phyloP scores from a whole-genome alignment of 1,139 yeast genomes.

The Yamadazyma triangularis region DNA sequence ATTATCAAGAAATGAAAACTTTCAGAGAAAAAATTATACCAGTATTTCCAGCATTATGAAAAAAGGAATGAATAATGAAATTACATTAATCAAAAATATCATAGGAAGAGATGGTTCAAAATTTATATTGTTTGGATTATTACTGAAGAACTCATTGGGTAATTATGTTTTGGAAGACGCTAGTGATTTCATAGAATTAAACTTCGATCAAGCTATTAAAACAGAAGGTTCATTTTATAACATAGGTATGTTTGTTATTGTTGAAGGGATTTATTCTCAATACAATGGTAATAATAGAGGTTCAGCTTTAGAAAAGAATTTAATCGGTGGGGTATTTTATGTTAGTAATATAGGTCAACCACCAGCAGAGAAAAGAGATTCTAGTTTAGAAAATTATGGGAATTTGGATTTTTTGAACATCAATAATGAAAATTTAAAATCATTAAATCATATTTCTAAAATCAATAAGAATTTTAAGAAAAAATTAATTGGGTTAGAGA shows the following conservation, averaged over 20 bases:
- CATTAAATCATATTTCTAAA: slow-evolving; percentile 29
- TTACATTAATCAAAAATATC: slow-evolving; percentile 76
- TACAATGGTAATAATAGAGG: slow-evolving; percentile 44
- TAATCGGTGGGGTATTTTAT: slow-evolving; percentile 46
- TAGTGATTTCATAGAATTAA: slow-evolving; percentile 71
- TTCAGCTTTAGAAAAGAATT: neutral
- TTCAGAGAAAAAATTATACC: slow-evolving; percentile 49
- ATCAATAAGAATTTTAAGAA: slow-evolving; percentile 57
- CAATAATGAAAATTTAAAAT: slow-evolving; percentile 19
- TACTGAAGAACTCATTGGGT: slow-evolving; percentile 62
- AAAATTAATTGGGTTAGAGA: slow-evolving; percentile 54
- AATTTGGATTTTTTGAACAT: slow-evolving; percentile 75
- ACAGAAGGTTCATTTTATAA: slow-evolving; percentile 67
- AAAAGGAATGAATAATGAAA: slow-evolving; percentile 37
- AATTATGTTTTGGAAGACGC: slow-evolving; percentile 76
- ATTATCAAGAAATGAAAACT: slow-evolving; percentile 68
- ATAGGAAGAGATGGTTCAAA: slow-evolving; percentile 78
- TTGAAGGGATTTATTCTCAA: slow-evolving; percentile 80
- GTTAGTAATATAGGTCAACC: slow-evolving; percentile 84
- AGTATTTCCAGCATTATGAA: slow-evolving; percentile 27
- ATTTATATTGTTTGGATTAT: slow-evolving; percentile 74
- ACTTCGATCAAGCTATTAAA: slow-evolving; percentile 60
- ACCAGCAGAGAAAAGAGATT: slow-evolving; percentile 72
- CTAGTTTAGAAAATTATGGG: slow-evolving; percentile 67
- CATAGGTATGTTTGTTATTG: slow-evolving; percentile 75